A percentile compares a stretch with the other conserved stretches of the same genome.
Evolutionary conservation across 345 rosid genomes (phyloP).

Genomic region (Eucalyptus pauciflora): DNA sequence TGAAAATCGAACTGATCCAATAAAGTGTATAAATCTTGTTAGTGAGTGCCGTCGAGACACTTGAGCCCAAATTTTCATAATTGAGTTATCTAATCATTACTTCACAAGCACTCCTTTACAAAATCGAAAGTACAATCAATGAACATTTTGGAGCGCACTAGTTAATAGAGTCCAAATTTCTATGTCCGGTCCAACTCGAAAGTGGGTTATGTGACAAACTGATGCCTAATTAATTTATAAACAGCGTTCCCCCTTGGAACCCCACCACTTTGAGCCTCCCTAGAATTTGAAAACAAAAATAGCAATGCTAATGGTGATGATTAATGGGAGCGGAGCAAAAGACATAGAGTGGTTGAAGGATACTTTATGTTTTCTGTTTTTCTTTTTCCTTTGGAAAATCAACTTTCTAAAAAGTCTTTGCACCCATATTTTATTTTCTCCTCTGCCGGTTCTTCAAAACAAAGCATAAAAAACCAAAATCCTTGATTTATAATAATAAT

Average conservation of each 20-base stretch:
- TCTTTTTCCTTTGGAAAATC: not conserved
- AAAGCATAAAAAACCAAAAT: not conserved
- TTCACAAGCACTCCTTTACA: not conserved
- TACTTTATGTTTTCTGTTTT: not conserved
- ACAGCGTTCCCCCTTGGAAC: not conserved
- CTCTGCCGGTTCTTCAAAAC: not conserved
- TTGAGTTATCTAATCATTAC: not conserved
- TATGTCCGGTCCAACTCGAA: not conserved
- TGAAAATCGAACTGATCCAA: not conserved
- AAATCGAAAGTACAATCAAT: not conserved
- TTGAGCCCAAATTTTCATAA: not conserved
- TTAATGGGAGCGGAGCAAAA: not conserved
- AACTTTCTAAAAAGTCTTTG: not conserved
- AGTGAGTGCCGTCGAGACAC: not conserved
- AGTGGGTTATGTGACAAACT: not conserved
- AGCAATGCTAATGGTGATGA: not conserved
- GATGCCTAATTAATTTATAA: not conserved
- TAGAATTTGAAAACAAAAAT: not conserved
- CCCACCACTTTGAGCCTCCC: not conserved
- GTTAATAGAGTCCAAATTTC: not conserved
- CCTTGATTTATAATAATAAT: not conserved
- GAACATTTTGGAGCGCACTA: not conserved
- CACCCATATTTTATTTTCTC: not conserved
- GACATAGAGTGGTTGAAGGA: not conserved
- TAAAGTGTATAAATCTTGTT: not conserved